These are phyloP conservation scores for Kurtzmaniella quercitrusa DNA, from an alignment of 1,139 yeast genomes.

Conservation along the genomic window DNA sequence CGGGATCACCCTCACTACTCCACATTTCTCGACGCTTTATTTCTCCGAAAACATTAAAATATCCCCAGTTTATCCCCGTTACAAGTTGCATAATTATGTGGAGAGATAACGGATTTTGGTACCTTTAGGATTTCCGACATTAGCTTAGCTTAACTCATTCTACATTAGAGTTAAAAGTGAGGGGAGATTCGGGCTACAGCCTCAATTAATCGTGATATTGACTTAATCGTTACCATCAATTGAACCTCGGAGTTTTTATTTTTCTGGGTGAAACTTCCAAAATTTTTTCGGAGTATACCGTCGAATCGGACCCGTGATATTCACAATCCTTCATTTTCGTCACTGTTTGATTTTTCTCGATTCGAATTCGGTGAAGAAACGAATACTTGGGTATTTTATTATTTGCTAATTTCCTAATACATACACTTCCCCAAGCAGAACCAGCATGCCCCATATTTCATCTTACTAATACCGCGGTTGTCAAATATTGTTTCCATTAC, in stretches of 20 bases:
- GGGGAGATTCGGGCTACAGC: too few relatives aligned
- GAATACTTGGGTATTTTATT: background rate
- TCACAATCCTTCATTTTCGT: background rate
- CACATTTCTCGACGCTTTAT: constrained; percentile 1
- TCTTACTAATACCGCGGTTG: background rate
- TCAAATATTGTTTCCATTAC: background rate
- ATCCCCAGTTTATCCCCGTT: background rate
- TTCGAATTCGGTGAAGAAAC: background rate
- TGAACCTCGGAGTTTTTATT: background rate
- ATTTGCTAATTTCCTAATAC: background rate
- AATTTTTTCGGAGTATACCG: background rate
- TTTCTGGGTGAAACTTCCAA: background rate
- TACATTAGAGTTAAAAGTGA: too few relatives aligned
- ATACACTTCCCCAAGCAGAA: background rate
- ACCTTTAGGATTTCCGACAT: background rate
- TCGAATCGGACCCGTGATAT: constrained; percentile 2
- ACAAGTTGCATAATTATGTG: background rate
- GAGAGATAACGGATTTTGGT: background rate
- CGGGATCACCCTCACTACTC: background rate
- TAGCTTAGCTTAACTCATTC: background rate
- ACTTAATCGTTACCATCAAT: too few relatives aligned
- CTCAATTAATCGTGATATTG: too few relatives aligned
- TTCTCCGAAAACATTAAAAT: background rate
- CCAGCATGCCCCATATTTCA: background rate
- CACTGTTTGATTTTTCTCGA: background rate